These are phyloP conservation scores for Fonsecaea pedrosoi DNA, from an alignment of 2,329 filamentous ascomycete species.

Conservation along the genomic window DNA sequence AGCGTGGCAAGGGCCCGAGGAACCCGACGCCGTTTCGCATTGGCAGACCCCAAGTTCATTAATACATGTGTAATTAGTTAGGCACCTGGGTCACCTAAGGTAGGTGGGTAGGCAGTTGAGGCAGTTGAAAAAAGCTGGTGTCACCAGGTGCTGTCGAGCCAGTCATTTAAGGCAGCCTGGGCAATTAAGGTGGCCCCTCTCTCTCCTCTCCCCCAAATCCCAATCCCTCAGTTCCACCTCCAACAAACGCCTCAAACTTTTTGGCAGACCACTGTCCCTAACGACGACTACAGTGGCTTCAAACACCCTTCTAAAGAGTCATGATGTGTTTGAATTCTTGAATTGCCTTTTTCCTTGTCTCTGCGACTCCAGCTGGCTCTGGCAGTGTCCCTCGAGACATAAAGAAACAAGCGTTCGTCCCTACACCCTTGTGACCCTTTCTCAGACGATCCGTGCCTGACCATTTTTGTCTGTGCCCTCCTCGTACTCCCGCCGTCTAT, in stretches of 20 bases:
- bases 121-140: too few species aligned
- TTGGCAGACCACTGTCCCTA: neutral
- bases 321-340: conserved; percentile 2
- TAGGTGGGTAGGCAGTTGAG: too few species aligned
- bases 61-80: neutral
- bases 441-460: conserved; percentile 7
- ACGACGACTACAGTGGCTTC: neutral
- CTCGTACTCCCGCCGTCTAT: conserved; percentile 4
- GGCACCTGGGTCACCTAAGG: neutral
- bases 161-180: too few species aligned
- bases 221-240: conserved; percentile 2
- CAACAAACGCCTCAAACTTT: neutral
- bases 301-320: neutral
- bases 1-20: neutral
- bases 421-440: neutral
- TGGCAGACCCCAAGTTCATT: conserved; percentile 1
- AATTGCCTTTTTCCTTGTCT: conserved; percentile 1
- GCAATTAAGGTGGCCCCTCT: neutral
- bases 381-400: conserved; percentile 5
- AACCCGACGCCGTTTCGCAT: neutral
- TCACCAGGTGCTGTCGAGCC: too few species aligned
- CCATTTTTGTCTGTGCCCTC: conserved; percentile 2
- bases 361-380: conserved; percentile 11
- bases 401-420: neutral
- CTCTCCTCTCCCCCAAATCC: neutral